Evolutionary conservation across 225 moss, liverwort and hornwort genomes (phyloP).

Genomic region (Marchantia paleacea): DNA sequence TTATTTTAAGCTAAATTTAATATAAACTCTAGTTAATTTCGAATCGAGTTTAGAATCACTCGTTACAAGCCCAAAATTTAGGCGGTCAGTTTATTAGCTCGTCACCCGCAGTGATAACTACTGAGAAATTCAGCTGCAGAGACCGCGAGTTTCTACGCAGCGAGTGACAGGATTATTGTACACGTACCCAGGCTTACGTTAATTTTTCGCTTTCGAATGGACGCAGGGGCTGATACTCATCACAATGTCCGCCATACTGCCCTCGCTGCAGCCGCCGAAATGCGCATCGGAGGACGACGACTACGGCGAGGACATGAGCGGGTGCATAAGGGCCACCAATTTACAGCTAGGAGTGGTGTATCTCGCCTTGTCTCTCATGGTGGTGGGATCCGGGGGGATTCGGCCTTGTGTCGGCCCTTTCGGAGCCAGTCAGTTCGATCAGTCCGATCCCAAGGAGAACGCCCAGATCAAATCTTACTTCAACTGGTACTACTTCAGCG

Average conservation of each 20-base stretch:
- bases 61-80: no score
- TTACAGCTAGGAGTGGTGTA: slow-evolving; percentile 30
- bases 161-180: not conserved
- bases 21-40: no score
- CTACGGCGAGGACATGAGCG: not conserved
- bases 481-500: slow-evolving; percentile 33
- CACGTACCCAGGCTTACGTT: not conserved
- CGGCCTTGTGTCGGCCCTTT: slow-evolving; percentile 32
- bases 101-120: no score
- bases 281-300: not conserved
- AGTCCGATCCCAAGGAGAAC: slow-evolving; percentile 23
- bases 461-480: slow-evolving; percentile 35
- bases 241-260: slow-evolving; percentile 23
- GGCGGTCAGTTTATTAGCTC: no score
- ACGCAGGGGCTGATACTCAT: slow-evolving; percentile 30
- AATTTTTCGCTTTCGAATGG: not conserved
- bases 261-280: slow-evolving; percentile 14
- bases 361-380: slow-evolving; percentile 29
- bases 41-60: no score
- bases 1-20: no score
- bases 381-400: slow-evolving; percentile 33
- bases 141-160: not conserved
- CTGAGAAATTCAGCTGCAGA: no score
- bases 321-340: slow-evolving; percentile 13
- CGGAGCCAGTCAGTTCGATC: slow-evolving; percentile 46